Percentiles rank a stretch among this genome's conserved stretches.
These are phyloP conservation scores for Phallus indusiatus DNA, from an alignment of 768 basidiomycete species.

Conservation along the genomic window DNA sequence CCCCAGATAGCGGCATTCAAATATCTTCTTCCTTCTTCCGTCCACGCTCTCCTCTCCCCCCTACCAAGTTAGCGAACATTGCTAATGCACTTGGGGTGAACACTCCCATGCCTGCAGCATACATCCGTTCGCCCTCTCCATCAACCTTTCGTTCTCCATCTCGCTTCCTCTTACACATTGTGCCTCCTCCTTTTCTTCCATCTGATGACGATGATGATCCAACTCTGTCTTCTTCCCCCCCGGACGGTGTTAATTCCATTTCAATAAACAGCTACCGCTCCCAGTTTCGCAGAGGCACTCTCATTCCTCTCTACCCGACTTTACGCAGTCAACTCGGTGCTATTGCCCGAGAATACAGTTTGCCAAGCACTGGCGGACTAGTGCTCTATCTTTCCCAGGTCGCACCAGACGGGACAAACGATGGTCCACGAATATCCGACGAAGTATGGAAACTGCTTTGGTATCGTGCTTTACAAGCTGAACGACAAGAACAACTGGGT, in stretches of 20 bases:
- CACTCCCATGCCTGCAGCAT: slow-evolving; percentile 54
- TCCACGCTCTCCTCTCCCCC: slow-evolving; percentile 64
- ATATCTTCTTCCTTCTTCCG: slow-evolving; percentile 19
- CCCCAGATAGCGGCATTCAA: background rate
- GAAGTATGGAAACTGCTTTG: slow-evolving; percentile 87
- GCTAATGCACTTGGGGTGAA: slow-evolving; percentile 81
- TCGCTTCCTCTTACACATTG: slow-evolving; percentile 69
- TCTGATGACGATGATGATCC: slow-evolving; percentile 32
- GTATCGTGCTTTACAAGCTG: slow-evolving; percentile 57
- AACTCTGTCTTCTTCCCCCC: slow-evolving; percentile 23
- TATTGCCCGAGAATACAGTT: slow-evolving; percentile 88
- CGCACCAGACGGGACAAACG: slow-evolving; percentile 22
- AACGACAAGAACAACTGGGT: slow-evolving; percentile 36
- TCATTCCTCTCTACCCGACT: slow-evolving; percentile 78
- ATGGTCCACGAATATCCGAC: slow-evolving; percentile 75
- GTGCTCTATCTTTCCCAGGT: slow-evolving; percentile 67
- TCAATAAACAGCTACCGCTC: slow-evolving; percentile 66
- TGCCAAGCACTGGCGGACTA: slow-evolving; percentile 79
- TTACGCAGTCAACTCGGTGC: slow-evolving; percentile 74
- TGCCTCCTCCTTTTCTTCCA: slow-evolving; percentile 67
- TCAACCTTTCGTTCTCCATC: slow-evolving; percentile 27
- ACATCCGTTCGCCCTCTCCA: slow-evolving; percentile 35
- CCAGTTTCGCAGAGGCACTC: slow-evolving; percentile 74
- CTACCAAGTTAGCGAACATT: slow-evolving; percentile 69
- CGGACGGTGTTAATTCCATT: slow-evolving; percentile 31